Evolutionary conservation across 2,329 filamentous ascomycete genomes (phyloP).

Genomic region (Calycina marina): DNA sequence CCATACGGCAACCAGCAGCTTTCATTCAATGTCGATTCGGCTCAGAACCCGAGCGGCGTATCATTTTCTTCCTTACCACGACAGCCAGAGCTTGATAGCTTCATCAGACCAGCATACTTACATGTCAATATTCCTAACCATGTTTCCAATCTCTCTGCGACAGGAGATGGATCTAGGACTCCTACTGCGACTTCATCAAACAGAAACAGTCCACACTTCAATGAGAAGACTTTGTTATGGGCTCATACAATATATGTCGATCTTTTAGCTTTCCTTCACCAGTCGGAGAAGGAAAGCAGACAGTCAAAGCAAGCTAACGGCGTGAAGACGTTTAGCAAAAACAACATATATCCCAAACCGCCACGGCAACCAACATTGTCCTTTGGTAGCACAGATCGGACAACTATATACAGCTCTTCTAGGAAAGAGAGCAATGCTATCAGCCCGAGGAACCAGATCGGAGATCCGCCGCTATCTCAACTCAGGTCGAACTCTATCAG

Average conservation of each 20-base stretch:
- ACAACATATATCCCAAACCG: constrained; percentile 35
- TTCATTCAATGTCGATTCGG: constrained; percentile 5
- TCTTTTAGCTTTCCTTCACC: constrained; percentile 49
- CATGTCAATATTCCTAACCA: constrained; percentile 2
- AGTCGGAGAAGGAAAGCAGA: constrained; percentile 35
- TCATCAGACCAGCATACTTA: neutral
- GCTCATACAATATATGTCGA: constrained; percentile 63
- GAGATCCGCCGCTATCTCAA: constrained; percentile 1
- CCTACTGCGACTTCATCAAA: constrained; percentile 13
- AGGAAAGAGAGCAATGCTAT: too few relatives aligned
- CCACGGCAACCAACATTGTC: constrained; percentile 20
- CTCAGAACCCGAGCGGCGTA: constrained; percentile 1
- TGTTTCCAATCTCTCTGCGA: constrained; percentile 3
- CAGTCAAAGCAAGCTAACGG: constrained; percentile 22
- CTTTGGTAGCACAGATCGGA: constrained; percentile 11
- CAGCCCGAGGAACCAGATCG: constrained; percentile 1
- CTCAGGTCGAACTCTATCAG: neutral
- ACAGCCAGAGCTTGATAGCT: neutral
- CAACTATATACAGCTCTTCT: neutral
- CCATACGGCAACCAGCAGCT: neutral
- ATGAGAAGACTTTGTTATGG: constrained; percentile 52
- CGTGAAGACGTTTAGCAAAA: constrained; percentile 25
- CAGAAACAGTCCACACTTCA: constrained; percentile 35
- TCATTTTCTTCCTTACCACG: constrained; percentile 1
- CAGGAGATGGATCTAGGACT: constrained; percentile 11